Conservation (phyloP, 768 basidiomycete genomes). For the Suillus tomentosus region DNA sequence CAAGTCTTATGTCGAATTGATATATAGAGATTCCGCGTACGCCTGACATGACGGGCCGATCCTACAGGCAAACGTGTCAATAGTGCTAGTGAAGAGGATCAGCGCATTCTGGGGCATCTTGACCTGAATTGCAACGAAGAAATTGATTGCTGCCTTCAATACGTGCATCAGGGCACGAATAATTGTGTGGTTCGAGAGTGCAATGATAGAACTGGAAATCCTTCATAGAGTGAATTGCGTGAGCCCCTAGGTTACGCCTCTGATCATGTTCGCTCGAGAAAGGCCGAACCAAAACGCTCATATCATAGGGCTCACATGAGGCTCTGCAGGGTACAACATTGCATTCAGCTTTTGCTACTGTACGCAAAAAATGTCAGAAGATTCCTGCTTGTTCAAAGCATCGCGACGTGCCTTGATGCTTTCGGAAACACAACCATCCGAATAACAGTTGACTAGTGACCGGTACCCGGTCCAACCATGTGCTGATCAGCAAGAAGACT, state of each 20-base stretch:
- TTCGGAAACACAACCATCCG: neutral
- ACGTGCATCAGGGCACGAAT: neutral
- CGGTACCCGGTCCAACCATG: neutral
- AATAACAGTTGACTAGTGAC: neutral
- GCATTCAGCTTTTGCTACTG: neutral
- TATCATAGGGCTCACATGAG: neutral
- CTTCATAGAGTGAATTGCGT: neutral
- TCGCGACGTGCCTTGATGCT: neutral
- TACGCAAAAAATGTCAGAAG: neutral
- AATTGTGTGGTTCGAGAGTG: neutral
- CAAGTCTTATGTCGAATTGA: neutral
- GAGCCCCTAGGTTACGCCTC: neutral
- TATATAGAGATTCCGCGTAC: neutral
- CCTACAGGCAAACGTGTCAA: neutral
- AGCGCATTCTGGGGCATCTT: neutral
- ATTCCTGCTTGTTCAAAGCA: neutral
- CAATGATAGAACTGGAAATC: neutral
- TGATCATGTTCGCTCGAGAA: neutral
- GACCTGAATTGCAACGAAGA: neutral
- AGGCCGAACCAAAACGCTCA: neutral
- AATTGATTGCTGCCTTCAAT: neutral
- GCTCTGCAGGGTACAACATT: neutral
- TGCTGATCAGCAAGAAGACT: slow-evolving; percentile 1
- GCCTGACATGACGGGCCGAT: neutral
- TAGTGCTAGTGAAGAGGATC: neutral